Percentiles rank a stretch among this genome's conserved stretches.
Evolutionary conservation across 495 filamentous ascomycete genomes (phyloP).

Genomic region (Lepraria neglecta): DNA sequence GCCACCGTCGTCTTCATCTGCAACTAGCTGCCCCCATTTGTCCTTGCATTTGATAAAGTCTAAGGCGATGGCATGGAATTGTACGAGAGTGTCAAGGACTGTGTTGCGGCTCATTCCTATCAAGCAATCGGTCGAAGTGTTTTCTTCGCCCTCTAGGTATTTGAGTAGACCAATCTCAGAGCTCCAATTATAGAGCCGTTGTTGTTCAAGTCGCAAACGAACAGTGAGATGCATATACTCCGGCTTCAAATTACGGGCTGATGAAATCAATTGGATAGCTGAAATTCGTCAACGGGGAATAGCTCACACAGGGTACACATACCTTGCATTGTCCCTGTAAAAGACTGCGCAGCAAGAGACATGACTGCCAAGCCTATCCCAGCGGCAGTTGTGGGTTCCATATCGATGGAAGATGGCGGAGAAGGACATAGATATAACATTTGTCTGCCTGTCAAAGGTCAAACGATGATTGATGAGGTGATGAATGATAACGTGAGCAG

Average conservation of each 20-base stretch:
- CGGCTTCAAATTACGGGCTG: not conserved
- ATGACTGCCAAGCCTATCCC: not conserved
- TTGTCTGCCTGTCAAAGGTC: not conserved
- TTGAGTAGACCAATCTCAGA: not conserved
- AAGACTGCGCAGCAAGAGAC: not conserved
- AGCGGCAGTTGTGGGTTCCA: not conserved
- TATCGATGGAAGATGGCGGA: not conserved
- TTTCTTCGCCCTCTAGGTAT: not conserved
- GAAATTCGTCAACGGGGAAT: not conserved
- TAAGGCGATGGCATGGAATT: not conserved
- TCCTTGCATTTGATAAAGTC: not conserved
- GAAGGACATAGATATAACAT: not conserved
- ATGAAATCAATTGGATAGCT: conserved; percentile 3
- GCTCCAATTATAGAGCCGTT: conserved; percentile 7
- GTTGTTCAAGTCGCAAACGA: not conserved
- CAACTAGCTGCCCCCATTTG: not conserved
- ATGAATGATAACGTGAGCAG: not conserved
- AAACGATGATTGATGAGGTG: not conserved
- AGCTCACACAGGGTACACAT: not conserved
- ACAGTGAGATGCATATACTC: not conserved
- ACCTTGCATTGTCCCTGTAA: conserved; percentile 2
- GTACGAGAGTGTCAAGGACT: not conserved
- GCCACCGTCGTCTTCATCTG: not conserved
- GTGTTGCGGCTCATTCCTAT: not conserved
- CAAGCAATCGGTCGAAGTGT: not conserved